Base-by-base conservation (phyloP, 805 yeast species). In the Barnettozyma siamensis region DNA sequence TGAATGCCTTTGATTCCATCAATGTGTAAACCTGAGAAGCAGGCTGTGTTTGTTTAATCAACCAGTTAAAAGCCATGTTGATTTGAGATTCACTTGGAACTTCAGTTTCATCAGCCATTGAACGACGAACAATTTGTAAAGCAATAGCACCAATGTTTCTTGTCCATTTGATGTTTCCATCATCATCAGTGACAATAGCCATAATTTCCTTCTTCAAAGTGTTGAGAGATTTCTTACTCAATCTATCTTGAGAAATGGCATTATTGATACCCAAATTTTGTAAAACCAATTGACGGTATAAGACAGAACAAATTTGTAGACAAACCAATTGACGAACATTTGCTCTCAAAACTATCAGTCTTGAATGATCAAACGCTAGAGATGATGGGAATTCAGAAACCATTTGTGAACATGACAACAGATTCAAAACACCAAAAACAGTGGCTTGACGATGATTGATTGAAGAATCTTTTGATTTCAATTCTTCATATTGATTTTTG, bases 131-230 rank as follows among this genome's bases (percentile, higher is more conserved):
- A 37, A 83, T 55, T 57, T 83, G 94, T 45, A 87, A 69, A 5
- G 91, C 75, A 47, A 88, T 76, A 13, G 83, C 70, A 48, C 78
- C 73, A 20, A 86, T 75, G 60, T 87, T 87, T 55, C 86, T 76
- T 1, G 96, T 87, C 96, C 96, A 87, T 65, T 88, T 86, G 44
- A 86, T 78, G 58, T 84, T 85, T 2, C 95, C 95, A 53, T 81
- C 83, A 44, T 83, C 87, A 62, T 87, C 95, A 27, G 88, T 77
- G 15, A 87, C 87, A 35, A 87, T 83, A 26, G 89, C 83, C 40
- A 84, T 64, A 32, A 88, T 75, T 53, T 86, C 91, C 38, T 70
- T 78, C 59, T 83, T 87, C 41, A 87, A 67, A 37, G 16, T 62
- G 66, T 40, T 65, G 60, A 42, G 73, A 56, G 32, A 69, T 59